These are phyloP conservation scores for Kalmanozyma brasiliensis DNA, from an alignment of 1,284 basidiomycete genomes.

Conservation along the genomic window DNA sequence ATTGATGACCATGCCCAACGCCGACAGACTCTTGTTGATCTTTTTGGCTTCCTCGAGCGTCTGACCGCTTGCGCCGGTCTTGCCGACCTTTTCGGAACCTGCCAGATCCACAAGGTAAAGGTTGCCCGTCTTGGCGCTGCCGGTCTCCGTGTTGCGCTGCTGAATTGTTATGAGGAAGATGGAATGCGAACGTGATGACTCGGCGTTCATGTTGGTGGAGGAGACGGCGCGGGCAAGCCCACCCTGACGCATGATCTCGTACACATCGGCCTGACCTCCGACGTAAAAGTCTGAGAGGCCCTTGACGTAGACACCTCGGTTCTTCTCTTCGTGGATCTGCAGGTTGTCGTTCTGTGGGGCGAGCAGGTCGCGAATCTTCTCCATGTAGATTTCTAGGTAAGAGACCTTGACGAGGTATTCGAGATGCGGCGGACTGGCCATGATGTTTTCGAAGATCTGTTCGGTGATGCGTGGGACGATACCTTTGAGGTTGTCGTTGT, in stretches of 20 bases:
- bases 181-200: slow-evolving; percentile 97
- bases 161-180: slow-evolving; percentile 98
- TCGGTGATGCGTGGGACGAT: slow-evolving; percentile 98
- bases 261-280: slow-evolving; percentile 80
- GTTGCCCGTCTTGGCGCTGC: slow-evolving; percentile 94
- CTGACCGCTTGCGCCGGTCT: slow-evolving; percentile 98
- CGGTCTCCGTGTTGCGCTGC: slow-evolving; percentile 94
- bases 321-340: slow-evolving; percentile 98
- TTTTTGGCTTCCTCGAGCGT: slow-evolving; percentile 99
- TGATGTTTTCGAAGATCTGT: slow-evolving; percentile 98
- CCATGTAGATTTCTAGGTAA: slow-evolving; percentile 99
- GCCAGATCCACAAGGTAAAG: slow-evolving; percentile 98
- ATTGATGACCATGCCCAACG: slow-evolving; percentile 99
- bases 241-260: slow-evolving; percentile 98
- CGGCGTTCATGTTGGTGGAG: slow-evolving; percentile 99
- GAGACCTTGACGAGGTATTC: slow-evolving; percentile 99
- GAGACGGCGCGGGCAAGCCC: slow-evolving; percentile 90
- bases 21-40: slow-evolving; percentile 98
- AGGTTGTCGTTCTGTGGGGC: slow-evolving; percentile 98
- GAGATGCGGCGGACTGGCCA: slow-evolving; percentile 90
- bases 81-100: slow-evolving; percentile 98
- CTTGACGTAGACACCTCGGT: slow-evolving; percentile 97
- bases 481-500: slow-evolving; percentile 80
- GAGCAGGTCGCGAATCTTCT: slow-evolving; percentile 92
- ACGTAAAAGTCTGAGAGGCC: slow-evolving; percentile 98